A percentile compares a stretch with the other conserved stretches of the same genome.
Conservation (phyloP, 2,329 filamentous ascomycete genomes). For the Incumbomyces delicatus region DNA sequence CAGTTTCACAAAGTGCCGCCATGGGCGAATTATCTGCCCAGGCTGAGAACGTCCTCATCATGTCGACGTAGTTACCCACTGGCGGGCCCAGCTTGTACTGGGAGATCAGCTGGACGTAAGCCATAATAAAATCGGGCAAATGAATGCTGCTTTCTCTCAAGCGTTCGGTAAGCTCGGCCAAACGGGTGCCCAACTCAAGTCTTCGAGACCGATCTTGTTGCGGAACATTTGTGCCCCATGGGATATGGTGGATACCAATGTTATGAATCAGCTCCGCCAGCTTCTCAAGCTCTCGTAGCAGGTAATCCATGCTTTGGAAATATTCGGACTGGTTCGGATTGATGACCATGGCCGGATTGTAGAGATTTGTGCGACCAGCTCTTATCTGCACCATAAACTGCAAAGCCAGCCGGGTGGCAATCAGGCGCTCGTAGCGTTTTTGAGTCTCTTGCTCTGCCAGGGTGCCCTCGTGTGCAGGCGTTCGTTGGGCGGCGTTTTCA, state of each 20-base stretch:
- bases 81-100: conserved; percentile 11
- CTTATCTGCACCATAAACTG: conserved; percentile 8
- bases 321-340: not conserved
- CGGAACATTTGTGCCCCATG: not conserved
- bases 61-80: conserved; percentile 10
- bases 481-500: not conserved
- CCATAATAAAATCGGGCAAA: conserved; percentile 10
- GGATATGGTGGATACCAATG: not conserved
- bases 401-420: conserved; percentile 2
- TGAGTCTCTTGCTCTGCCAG: not conserved
- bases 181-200: conserved; percentile 6
- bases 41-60: conserved; percentile 12
- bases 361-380: not conserved
- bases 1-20: conserved; percentile 6
- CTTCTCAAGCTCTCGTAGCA: conserved; percentile 1
- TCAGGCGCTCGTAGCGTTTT: conserved; percentile 3
- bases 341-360: not conserved
- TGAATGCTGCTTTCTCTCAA: conserved; percentile 10
- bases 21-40: conserved; percentile 14
- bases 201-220: not conserved
- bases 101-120: conserved; percentile 13
- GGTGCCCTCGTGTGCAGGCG: not conserved
- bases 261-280: not conserved
- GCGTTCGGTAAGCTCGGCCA: conserved; percentile 10
- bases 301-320: conserved; percentile 1